Conservation (phyloP, 176 grass and related monocot genomes). For the Avena atlantica region DNA sequence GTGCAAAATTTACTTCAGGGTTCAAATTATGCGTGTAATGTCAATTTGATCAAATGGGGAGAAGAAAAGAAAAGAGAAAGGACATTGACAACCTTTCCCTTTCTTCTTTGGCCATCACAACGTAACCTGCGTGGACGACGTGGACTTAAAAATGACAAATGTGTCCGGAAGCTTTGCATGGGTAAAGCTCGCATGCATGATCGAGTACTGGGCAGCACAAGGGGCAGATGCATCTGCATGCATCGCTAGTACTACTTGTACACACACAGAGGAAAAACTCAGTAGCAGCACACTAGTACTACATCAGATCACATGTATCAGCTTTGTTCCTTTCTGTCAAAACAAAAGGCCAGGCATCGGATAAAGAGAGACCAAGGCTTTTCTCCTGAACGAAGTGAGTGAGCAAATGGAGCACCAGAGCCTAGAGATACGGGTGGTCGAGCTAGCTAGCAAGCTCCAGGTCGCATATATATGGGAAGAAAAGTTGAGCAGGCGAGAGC, state of each 20-base stretch:
- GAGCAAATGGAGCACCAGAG: slow-evolving; percentile 22
- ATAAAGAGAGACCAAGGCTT: slow-evolving; percentile 45
- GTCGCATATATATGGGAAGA: slow-evolving; percentile 62
- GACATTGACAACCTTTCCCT: background rate
- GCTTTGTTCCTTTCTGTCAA: slow-evolving; percentile 66
- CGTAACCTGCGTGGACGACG: slow-evolving; percentile 30
- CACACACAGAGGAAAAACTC: background rate
- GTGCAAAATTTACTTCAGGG: background rate
- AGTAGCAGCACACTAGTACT: background rate
- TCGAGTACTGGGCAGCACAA: slow-evolving; percentile 10
- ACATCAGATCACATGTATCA: slow-evolving; percentile 37
- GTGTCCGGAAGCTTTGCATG: slow-evolving; percentile 40
- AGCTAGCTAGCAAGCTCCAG: slow-evolving; percentile 38
- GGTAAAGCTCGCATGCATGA: slow-evolving; percentile 35
- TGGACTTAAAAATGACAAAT: slow-evolving; percentile 43
- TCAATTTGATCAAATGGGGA: background rate
- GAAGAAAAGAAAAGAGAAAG: background rate
- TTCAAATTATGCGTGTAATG: background rate
- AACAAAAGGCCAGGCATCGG: slow-evolving; percentile 38
- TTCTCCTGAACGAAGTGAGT: slow-evolving; percentile 34
- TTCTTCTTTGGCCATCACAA: slow-evolving; percentile 27
- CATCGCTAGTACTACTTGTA: background rate
- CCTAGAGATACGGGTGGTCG: slow-evolving; percentile 54
- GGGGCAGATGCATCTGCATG: background rate
- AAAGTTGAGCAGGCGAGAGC: slow-evolving; percentile 49